Evolutionary conservation across 306 rosid species (phyloP).

Genomic region (Argentina anserina): DNA sequence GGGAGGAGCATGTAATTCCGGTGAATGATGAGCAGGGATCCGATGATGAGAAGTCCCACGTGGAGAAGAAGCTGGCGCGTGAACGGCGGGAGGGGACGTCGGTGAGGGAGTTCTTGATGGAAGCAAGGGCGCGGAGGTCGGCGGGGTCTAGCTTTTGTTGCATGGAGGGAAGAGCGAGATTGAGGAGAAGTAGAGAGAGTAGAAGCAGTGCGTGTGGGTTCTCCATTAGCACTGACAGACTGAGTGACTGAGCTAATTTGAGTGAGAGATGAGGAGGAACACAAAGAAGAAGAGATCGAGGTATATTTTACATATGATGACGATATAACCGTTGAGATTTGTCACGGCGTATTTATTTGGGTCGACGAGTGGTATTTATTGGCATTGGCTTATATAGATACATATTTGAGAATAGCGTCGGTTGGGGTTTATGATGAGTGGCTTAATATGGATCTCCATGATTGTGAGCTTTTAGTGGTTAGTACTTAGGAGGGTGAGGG

Average conservation of each 20-base stretch:
- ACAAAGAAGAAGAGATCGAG: background rate
- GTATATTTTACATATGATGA: background rate
- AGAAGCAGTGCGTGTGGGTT: background rate
- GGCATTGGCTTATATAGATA: background rate
- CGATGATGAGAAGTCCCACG: conserved; percentile 63
- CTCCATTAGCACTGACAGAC: background rate
- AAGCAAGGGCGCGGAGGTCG: conserved; percentile 58
- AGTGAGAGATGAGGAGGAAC: background rate
- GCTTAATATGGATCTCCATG: background rate
- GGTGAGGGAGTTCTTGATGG: conserved; percentile 52
- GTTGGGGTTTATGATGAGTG: background rate
- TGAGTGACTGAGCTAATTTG: background rate
- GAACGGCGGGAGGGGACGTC: conserved; percentile 37
- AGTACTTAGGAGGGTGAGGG: background rate
- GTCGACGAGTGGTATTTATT: background rate
- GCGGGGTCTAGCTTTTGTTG: conserved; percentile 24
- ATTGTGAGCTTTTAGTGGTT: conserved; percentile 4
- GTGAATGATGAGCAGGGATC: conserved; percentile 74
- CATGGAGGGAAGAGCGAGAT: conserved; percentile 15
- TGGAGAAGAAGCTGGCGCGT: conserved; percentile 48
- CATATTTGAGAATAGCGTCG: background rate
- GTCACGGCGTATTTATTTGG: background rate
- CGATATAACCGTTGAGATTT: background rate
- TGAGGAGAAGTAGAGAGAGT: conserved; percentile 1
- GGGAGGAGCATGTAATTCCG: conserved; percentile 53